A percentile compares a stretch with the other conserved stretches of the same genome.
Conservation (phyloP, 306 rosid genomes). For the Dryas drummondii region DNA sequence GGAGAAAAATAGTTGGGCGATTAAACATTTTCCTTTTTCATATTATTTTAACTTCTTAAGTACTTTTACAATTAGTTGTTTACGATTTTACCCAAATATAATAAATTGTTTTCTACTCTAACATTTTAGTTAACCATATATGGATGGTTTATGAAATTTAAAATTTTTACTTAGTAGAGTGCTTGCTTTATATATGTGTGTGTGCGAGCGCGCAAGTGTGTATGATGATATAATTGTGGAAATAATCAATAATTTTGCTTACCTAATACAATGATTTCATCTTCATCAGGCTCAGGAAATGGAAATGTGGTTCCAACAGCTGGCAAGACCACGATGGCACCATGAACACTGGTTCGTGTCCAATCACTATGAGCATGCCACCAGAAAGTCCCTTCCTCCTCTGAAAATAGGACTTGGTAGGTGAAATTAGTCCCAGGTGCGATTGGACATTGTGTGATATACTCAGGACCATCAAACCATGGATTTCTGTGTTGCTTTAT, state of each 20-base stretch:
- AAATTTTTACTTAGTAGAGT: too few species aligned
- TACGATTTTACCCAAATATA: too few species aligned
- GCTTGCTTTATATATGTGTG: too few species aligned
- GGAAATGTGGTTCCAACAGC: background rate
- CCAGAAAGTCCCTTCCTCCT: slow-evolving; percentile 49
- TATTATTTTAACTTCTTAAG: too few species aligned
- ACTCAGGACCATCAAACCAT: slow-evolving; percentile 68
- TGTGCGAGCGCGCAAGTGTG: too few species aligned
- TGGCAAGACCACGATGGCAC: slow-evolving; percentile 20
- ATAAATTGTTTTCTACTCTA: too few species aligned
- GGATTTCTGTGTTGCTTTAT: slow-evolving; percentile 54
- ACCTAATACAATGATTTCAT: slow-evolving; percentile 12
- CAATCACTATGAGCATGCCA: slow-evolving; percentile 22
- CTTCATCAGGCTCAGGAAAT: slow-evolving; percentile 8
- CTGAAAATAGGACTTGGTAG: slow-evolving; percentile 37
- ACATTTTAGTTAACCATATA: too few species aligned
- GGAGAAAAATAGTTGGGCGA: too few species aligned
- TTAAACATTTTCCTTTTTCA: too few species aligned
- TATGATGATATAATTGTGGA: background rate
- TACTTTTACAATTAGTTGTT: too few species aligned
- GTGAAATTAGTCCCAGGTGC: slow-evolving; percentile 39
- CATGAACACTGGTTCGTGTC: slow-evolving; percentile 24
- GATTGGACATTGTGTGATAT: slow-evolving; percentile 53
- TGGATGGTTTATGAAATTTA: too few species aligned
- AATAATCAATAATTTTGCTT: background rate